These are phyloP conservation scores for Suhomyces anneliseae DNA, from an alignment of 1,139 yeast species.

Conservation along the genomic window DNA sequence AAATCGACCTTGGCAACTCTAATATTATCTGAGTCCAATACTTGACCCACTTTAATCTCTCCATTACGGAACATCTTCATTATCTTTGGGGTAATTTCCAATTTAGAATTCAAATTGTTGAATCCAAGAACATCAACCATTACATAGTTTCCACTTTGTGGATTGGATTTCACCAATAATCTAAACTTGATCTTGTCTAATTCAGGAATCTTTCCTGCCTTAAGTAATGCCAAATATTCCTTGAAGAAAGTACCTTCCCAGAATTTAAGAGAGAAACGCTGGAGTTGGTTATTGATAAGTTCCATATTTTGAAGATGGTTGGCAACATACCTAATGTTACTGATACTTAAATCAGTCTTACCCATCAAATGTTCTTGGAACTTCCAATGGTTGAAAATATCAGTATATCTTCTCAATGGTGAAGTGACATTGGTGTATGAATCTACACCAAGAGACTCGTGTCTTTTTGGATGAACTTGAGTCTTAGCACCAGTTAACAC, in stretches of 20 bases:
- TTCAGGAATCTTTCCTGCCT: constrained; percentile 16
- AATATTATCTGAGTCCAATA: constrained; percentile 20
- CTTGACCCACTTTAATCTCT: constrained; percentile 24
- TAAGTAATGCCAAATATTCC: constrained; percentile 24
- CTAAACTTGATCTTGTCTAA: constrained; percentile 24
- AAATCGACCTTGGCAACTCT: constrained; percentile 30
- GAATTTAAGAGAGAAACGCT: constrained; percentile 29
- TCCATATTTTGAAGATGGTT: constrained; percentile 36
- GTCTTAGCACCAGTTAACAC: constrained; percentile 17
- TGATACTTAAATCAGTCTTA: constrained; percentile 8
- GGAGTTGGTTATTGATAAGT: constrained; percentile 26
- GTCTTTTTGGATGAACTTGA: constrained; percentile 42
- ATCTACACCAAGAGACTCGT: constrained; percentile 63
- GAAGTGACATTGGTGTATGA: constrained; percentile 80
- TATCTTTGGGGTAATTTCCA: constrained; percentile 24
- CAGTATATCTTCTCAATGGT: constrained; percentile 86
- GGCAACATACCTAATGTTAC: constrained; percentile 20
- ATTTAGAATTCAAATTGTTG: constrained; percentile 22
- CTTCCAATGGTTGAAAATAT: constrained; percentile 70
- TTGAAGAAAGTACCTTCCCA: constrained; percentile 43
- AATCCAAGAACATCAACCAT: constrained; percentile 31
- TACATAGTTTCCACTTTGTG: constrained; percentile 26
- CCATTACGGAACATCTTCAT: constrained; percentile 22
- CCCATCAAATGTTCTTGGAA: constrained; percentile 29
- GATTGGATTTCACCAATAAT: constrained; percentile 28